These are phyloP conservation scores for Paxillus involutus DNA, from an alignment of 768 basidiomycete species.

Conservation along the genomic window DNA sequence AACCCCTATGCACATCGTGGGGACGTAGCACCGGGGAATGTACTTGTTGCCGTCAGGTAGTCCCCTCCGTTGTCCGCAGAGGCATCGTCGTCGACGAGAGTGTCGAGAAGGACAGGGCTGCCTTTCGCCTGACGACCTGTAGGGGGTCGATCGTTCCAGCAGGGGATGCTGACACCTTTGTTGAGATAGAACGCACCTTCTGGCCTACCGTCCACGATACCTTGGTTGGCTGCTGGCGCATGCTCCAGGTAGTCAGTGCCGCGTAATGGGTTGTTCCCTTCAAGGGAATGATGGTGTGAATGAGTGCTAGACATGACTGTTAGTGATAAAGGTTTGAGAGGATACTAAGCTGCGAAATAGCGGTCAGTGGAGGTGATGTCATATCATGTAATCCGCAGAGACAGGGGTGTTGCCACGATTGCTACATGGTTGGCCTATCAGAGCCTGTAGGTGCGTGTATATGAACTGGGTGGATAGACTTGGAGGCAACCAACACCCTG, in stretches of 20 bases:
- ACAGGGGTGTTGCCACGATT: no score
- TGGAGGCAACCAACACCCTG: no score
- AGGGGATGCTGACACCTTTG: no score
- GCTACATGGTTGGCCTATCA: no score
- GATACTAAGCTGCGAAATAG: not conserved
- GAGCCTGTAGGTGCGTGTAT: no score
- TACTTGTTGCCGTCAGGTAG: constrained; percentile 13
- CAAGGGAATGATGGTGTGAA: constrained; percentile 17
- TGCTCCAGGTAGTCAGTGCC: constrained; percentile 15
- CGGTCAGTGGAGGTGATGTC: no score
- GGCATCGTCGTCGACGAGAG: constrained; percentile 32
- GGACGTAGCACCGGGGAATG: constrained; percentile 35
- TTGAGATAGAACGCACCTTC: constrained; percentile 5
- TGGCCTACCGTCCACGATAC: constrained; percentile 20
- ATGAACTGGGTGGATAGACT: no score
- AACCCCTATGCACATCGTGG: constrained; percentile 27
- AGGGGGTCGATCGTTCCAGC: not conserved
- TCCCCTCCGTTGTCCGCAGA: constrained; percentile 20
- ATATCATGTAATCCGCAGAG: no score
- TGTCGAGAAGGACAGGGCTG: constrained; percentile 24
- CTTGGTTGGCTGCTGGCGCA: constrained; percentile 11
- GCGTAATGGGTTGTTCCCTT: constrained; percentile 16
- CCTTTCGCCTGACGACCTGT: constrained; percentile 15
- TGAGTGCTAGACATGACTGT: constrained; percentile 11
- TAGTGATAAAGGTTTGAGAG: not conserved